Base-by-base conservation (phyloP, 2,329 filamentous ascomycete genomes). In the Aaosphaeria arxii region DNA sequence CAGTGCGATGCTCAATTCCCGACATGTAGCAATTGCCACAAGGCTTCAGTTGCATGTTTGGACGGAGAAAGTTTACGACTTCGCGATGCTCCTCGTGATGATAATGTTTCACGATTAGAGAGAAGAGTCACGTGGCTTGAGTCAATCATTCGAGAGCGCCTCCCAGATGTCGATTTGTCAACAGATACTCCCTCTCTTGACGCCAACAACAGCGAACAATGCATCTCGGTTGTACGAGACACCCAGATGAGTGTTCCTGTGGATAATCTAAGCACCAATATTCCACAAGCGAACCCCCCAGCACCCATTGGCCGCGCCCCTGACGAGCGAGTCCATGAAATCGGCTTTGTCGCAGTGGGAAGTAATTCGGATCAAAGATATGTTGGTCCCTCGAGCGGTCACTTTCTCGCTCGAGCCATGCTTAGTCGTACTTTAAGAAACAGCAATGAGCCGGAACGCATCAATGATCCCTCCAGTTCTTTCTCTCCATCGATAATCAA, bases 381-480 rank as follows among this genome's bases (percentile, higher is more conserved):
- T 42, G 76, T 82, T 11, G 79, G 79, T 0, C 79, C 79, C 2
- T 82, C 79, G 0, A 81, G 78, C 35, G 79, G 79, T 1, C 79
- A 78, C 47, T 79, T 79, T 39, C 70, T 81, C 9, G 77, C 77
- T 2, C 74, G 76, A 1, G 64, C 79, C 3, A 71, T 81, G 54
- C 69, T 81, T 9, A 66, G 71, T 24, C 71, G 66, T 6, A 62
- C 47, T 39, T 47, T 47, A n/a, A 11, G 30, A 30, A 6, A 33
- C 11, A 41, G 11, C 28, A 24, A 29, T 17, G 4, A 38, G 13
- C 39, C 6, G 35, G 5, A 40, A 36, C 33, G 13, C 9, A 13
- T 11, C 13, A 36, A 36, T 13, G 13, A 36, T 13, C 33, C 9
- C 33, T 28, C 24, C 24, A 17, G 39, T 11, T 40, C 9, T 9